Base-by-base conservation (phyloP, 208 protist species). In the Novymonas esmeraldas region DNA sequence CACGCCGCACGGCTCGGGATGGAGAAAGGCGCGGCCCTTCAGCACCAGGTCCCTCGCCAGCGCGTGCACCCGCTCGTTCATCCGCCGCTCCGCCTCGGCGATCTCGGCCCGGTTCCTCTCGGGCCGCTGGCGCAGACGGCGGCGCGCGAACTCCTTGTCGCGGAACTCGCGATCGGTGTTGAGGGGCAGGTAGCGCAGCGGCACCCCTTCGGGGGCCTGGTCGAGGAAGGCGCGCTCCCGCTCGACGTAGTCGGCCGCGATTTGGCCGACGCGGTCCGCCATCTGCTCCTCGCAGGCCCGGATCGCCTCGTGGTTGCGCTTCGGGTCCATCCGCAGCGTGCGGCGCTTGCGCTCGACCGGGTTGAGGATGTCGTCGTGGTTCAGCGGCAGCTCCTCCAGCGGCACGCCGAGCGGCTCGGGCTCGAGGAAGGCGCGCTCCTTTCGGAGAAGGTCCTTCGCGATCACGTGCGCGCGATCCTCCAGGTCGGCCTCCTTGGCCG, bases 361-460 rank as follows among this genome's bases (percentile, higher is more conserved):
- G 62, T 93, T 90, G 18, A 96, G 68, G 14, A 65, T n/a, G n/a
- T 26, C 29, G 31, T 96, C 84, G 56, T 73, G 28, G 66, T 96
- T 93, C 28, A 96, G 78, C 26, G 85, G 87, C 18, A 96, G 79
- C 44, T 94, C 85, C 46, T 82, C 81, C 4, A 96, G 75, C 28
- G 82, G 84, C 44, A 96, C 81, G 41, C 91, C 88, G 11, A 90
- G 64, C 10, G 91, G 91, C 73, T 93, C 88, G n/a, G 75, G 85
- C 26, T 96, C 91, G 33, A 96, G 76, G 51, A 92, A 92, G 26
- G 80, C 79, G 48, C 87, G 85, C 71, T 95, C 90, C 70, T 87
- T 87, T 44, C 76, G 79, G 24, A 92, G 78, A 46, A 92, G 36
- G 24, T 85, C 76, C 16, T 59, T 70, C 22, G 90, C 90, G 11